Evolutionary conservation across 805 yeast species (phyloP).

Genomic region (Pichia insulana): DNA sequence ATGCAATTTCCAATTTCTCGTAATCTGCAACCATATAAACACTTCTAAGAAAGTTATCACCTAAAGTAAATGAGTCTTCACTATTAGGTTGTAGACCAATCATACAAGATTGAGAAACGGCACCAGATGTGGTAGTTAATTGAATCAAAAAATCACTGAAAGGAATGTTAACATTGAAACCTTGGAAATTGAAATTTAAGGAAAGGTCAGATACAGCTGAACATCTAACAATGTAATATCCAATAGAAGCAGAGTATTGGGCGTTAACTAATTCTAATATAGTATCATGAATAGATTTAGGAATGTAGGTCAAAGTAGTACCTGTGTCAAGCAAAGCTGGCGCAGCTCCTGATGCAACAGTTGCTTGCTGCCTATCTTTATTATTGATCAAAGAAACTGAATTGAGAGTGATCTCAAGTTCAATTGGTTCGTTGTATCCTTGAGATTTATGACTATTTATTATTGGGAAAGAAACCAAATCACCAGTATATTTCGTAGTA

Average conservation of each 20-base stretch:
- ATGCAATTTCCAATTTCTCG: conserved; percentile 34
- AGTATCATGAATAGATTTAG: conserved; percentile 23
- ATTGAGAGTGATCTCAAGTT: conserved; percentile 41
- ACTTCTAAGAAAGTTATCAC: conserved; percentile 45
- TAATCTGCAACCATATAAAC: conserved; percentile 51
- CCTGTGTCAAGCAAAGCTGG: conserved; percentile 51
- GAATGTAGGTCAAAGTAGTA: conserved; percentile 42
- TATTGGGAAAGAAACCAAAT: conserved; percentile 40
- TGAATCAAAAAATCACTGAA: conserved; percentile 22
- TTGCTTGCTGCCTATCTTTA: conserved; percentile 11
- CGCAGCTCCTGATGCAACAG: conserved; percentile 21
- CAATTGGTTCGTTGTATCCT: conserved; percentile 34
- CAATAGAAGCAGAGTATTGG: conserved; percentile 30
- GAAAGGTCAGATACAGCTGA: conserved; percentile 14
- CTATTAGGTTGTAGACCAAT: conserved; percentile 32
- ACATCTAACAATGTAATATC: conserved; percentile 43
- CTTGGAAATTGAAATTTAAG: conserved; percentile 48
- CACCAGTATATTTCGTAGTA: conserved; percentile 51
- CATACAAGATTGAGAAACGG: conserved; percentile 31
- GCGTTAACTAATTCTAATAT: conserved; percentile 31
- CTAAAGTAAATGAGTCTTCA: conserved; percentile 34
- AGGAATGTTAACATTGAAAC: conserved; percentile 43
- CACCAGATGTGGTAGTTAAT: conserved; percentile 16
- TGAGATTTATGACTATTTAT: conserved; percentile 32
- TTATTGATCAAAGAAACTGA: conserved; percentile 22